Percentiles rank a stretch among this genome's conserved stretches.
phyloP scores from a whole-genome alignment of 768 basidiomycete species.

The Mycena alexandri region DNA sequence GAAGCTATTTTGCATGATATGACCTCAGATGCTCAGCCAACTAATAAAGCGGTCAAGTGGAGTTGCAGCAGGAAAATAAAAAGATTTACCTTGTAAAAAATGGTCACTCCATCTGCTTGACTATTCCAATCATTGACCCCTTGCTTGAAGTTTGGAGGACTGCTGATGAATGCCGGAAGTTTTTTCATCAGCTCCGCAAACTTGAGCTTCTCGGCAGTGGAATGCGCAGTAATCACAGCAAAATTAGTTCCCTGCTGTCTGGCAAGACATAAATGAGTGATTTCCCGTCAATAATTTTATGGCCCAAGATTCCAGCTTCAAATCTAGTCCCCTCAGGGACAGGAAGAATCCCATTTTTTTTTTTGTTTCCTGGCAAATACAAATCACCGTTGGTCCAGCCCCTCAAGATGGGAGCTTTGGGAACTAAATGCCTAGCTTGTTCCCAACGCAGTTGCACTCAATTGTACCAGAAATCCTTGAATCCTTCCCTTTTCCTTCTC shows the following conservation, averaged over 20 bases:
- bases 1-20: no score
- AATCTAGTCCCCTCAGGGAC: neutral
- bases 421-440: no score
- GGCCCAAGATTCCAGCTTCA: neutral
- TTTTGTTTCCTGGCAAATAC: neutral
- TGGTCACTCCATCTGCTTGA: slow-evolving; percentile 16
- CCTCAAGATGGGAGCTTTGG: no score
- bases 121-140: neutral
- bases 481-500: no score
- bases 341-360: neutral
- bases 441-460: no score
- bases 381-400: slow-evolving; percentile 15
- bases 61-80: no score
- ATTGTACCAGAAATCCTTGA: no score
- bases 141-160: slow-evolving; percentile 10
- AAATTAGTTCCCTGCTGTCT: slow-evolving; percentile 24
- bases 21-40: no score
- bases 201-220: slow-evolving; percentile 6
- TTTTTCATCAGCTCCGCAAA: slow-evolving; percentile 18
- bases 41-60: no score
- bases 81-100: slow-evolving; percentile 31
- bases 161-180: neutral
- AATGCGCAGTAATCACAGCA: slow-evolving; percentile 24
- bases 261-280: slow-evolving; percentile 26
- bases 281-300: neutral